These are phyloP conservation scores for Rhizopus delemar DNA, from an alignment of 371 early-diverging fungal species.

Conservation along the genomic window DNA sequence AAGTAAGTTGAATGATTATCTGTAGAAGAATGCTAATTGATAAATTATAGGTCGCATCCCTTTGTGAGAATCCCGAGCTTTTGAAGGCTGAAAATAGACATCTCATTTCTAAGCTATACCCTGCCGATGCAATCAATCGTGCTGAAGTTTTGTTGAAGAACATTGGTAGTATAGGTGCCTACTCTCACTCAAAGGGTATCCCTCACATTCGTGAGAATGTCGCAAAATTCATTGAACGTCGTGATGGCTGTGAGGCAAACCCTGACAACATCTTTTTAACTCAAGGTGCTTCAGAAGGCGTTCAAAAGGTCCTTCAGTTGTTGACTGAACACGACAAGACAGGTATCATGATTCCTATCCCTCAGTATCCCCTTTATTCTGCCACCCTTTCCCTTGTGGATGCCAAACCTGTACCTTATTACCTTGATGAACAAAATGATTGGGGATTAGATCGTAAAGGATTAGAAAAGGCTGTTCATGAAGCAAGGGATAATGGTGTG, in stretches of 20 bases:
- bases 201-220: conserved; percentile 81
- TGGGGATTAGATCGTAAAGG: conserved; percentile 76
- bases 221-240: conserved; percentile 79
- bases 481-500: conserved; percentile 63
- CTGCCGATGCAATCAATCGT: conserved; percentile 81
- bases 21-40: not conserved
- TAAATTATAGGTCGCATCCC: conserved; percentile 69
- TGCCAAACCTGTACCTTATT: conserved; percentile 84
- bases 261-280: conserved; percentile 87
- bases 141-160: conserved; percentile 70
- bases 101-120: conserved; percentile 63
- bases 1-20: conserved; percentile 53
- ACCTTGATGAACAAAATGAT: conserved; percentile 77
- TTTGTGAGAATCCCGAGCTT: conserved; percentile 86
- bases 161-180: conserved; percentile 85
- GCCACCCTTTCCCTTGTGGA: conserved; percentile 80
- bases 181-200: conserved; percentile 93
- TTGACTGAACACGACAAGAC: conserved; percentile 70
- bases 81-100: conserved; percentile 56
- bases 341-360: conserved; percentile 96
- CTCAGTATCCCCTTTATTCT: conserved; percentile 97
- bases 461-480: conserved; percentile 54
- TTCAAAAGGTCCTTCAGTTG: conserved; percentile 82
- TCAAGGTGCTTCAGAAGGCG: conserved; percentile 81
- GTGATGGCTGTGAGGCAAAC: conserved; percentile 79